These are phyloP conservation scores for Medicago truncatula DNA, from an alignment of 306 rosid genomes.

Conservation along the genomic window MtrunA17r5.0-ANR NC_053049.1:20640501-20641000, in stretches of 20 bases:
- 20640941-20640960: background rate
- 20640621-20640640: background rate
- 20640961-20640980: conserved; percentile 11
- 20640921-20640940: background rate
- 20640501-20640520: no score
- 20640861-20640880: conserved; percentile 78
- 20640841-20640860: conserved; percentile 93
- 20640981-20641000: background rate
- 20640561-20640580: no score
- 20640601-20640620: background rate
- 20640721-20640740: conserved; percentile 63
- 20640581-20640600: background rate
- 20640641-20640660: conserved; percentile 55
- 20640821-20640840: conserved; percentile 91
- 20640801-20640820: conserved; percentile 93
- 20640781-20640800: conserved; percentile 72
- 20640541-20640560: no score
- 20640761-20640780: conserved; percentile 59
- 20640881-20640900: conserved; percentile 70
- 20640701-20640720: conserved; percentile 52
- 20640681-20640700: conserved; percentile 67
- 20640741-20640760: conserved; percentile 67
- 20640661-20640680: conserved; percentile 54
- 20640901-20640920: conserved; percentile 53
- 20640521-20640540: no score